Conservation (phyloP, 139 green algal species). For the Mychonastes homosphaera region DNA sequence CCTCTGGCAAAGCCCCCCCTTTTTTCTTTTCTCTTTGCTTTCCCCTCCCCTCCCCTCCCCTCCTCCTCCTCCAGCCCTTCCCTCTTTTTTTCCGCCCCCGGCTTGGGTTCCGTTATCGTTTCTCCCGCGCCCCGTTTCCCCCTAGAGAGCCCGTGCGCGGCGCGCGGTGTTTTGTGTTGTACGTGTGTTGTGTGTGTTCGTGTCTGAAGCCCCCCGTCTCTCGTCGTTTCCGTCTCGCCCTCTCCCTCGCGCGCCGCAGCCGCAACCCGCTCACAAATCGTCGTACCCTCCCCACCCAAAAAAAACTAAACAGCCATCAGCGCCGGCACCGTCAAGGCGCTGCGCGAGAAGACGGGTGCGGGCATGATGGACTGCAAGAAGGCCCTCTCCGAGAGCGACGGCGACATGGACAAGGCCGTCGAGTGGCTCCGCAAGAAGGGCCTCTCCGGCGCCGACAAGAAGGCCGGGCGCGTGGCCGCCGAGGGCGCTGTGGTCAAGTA, state of each 20-base stretch:
- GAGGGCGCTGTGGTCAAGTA: constrained; percentile 84
- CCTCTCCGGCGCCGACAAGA: constrained; percentile 90
- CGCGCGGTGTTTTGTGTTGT: too few relatives aligned
- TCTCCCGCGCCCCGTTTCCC: too few relatives aligned
- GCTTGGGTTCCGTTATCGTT: too few relatives aligned
- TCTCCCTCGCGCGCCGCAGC: constrained; percentile 5
- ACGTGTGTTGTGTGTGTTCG: too few relatives aligned
- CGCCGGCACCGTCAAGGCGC: constrained; percentile 69
- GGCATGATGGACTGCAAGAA: constrained; percentile 99
- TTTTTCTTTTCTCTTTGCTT: too few relatives aligned
- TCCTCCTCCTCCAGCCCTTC: too few relatives aligned
- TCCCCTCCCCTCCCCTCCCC: too few relatives aligned
- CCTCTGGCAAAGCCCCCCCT: too few relatives aligned
- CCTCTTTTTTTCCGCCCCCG: too few relatives aligned
- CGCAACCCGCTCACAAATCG: too few relatives aligned
- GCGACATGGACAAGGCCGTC: constrained; percentile 67
- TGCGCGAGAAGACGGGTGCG: constrained; percentile 65
- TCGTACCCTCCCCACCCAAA: too few relatives aligned
- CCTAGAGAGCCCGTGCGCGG: too few relatives aligned
- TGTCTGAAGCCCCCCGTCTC: neutral
- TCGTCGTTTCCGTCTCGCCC: neutral
- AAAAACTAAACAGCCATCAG: constrained; percentile 54
- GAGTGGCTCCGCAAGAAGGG: constrained; percentile 95
- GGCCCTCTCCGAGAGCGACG: constrained; percentile 70
- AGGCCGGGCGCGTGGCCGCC: constrained; percentile 77